phyloP scores from a whole-genome alignment of 2,329 filamentous ascomycete species.

The Monosporascus ibericus region DNA sequence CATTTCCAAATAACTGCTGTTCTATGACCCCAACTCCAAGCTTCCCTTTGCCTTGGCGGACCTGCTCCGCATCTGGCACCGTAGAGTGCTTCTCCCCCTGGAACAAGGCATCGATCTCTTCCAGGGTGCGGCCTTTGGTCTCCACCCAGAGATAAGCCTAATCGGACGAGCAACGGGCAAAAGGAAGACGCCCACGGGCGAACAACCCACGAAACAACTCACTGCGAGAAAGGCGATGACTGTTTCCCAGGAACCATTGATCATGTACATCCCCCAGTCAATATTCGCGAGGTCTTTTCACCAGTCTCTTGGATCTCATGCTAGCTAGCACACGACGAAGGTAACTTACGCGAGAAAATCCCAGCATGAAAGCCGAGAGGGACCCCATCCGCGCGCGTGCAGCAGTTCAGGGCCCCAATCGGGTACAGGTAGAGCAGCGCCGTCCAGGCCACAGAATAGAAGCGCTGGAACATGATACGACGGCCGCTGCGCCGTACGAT shows the following conservation, averaged over 20 bases:
- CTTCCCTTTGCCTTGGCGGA: conserved; percentile 15
- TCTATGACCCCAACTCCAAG: conserved; percentile 16
- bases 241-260: conserved; percentile 39
- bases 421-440: conserved; percentile 42
- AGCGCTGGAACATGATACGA: conserved; percentile 46
- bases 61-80: conserved; percentile 20
- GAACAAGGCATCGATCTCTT: conserved; percentile 32
- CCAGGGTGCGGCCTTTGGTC: conserved; percentile 31
- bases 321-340: neutral
- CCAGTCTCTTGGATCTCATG: neutral
- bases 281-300: conserved; percentile 23
- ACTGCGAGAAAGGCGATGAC: conserved; percentile 32
- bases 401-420: conserved; percentile 42
- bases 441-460: conserved; percentile 45
- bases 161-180: conserved; percentile 1
- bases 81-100: conserved; percentile 26
- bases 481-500: conserved; percentile 23
- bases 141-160: conserved; percentile 30
- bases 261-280: conserved; percentile 41
- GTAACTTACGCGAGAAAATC: conserved; percentile 24
- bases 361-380: conserved; percentile 26
- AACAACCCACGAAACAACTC: conserved; percentile 9
- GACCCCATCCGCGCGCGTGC: conserved; percentile 42
- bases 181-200: neutral
- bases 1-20: conserved; percentile 8